Base-by-base conservation (phyloP, 495 filamentous ascomycete species). In the Pyrenopolyporus hunteri region DNA sequence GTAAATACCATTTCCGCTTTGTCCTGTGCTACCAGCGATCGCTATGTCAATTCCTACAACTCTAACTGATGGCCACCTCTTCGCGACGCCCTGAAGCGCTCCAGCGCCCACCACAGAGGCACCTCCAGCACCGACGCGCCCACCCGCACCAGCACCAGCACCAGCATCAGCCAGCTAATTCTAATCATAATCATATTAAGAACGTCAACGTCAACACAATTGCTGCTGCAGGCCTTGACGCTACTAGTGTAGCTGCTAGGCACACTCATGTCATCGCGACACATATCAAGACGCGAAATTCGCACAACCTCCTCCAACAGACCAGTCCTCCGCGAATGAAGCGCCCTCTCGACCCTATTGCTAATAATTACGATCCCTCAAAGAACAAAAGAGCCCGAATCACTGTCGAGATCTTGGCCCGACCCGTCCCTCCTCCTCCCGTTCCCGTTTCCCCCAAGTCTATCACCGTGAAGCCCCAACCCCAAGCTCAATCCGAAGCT, bases 391-490 rank as follows among this genome's bases (percentile, higher is more conserved):
- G 63, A 48, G 42, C 64, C 13, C 57, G 65, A 53, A 78, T 80
- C 44, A 67, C 75, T 6, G 74, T 79, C 32, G 77, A 78, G 53
- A 78, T 79, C 26, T 63, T 76, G 0, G 46, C 74, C 2, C 64
- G 71, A 25, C 42, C 61, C 43, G 32, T 59, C 32, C 42, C 48
- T 45, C 56, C 56, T 39, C 45, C 55, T 39, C 42, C 48, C 39
- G 53, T 54, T 39, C 45, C 54, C 56, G 50, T 60, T 68, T 49
- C 64, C 51, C 64, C 55, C 49, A 55, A 46, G 52, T 62, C 57
- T 42, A 71, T 71, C 64, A 72, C 71, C 50, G 59, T 69, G 67
- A 63, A 39, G 16, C 19, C 36, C 13, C n/a, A 74, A 65, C 51
- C 69, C 64, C 60, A 69, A 46, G 53, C 55, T 29, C 43, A 48